Percentiles rank a stretch among this genome's conserved stretches.
Evolutionary conservation across 169 alveolate genomes (phyloP).

Genomic region (Besnoitia besnoiti): DNA sequence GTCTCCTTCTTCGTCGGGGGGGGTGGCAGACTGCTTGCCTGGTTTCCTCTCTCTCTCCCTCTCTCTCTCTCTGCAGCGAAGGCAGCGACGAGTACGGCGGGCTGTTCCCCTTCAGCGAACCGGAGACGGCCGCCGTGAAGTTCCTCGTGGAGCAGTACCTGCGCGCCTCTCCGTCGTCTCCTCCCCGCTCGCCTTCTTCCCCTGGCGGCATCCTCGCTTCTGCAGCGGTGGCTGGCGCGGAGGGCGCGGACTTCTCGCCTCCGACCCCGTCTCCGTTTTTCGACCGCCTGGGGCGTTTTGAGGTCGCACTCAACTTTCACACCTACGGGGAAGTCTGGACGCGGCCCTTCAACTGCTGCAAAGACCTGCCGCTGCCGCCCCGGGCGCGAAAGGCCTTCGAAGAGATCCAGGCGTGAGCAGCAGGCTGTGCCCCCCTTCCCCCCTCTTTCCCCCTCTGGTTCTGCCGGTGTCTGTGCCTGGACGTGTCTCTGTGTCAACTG

Average conservation of each 20-base stretch:
- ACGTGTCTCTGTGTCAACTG: too few species aligned
- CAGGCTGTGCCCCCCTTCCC: background rate
- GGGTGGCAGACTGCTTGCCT: too few species aligned
- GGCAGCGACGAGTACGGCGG: constrained; percentile 69
- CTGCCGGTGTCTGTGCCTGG: background rate
- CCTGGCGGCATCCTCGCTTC: background rate
- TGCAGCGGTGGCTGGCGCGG: too few species aligned
- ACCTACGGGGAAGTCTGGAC: constrained; percentile 75
- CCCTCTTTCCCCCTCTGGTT: background rate
- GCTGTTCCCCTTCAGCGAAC: constrained; percentile 71
- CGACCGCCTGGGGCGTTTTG: background rate
- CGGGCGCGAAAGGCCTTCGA: constrained; percentile 46
- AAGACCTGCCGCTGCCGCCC: constrained; percentile 37
- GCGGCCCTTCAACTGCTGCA: constrained; percentile 74
- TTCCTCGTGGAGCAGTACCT: background rate
- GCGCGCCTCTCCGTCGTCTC: background rate
- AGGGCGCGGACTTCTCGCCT: constrained; percentile 3
- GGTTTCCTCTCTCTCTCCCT: too few species aligned
- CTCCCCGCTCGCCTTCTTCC: background rate
- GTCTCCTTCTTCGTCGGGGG: too few species aligned
- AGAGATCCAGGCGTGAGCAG: constrained; percentile 32
- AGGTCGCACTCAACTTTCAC: constrained; percentile 67
- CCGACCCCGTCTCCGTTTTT: background rate
- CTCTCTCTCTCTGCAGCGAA: background rate
- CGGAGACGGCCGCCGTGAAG: constrained; percentile 71